A percentile compares a stretch with the other conserved stretches of the same genome.
Conservation (phyloP, 2,329 filamentous ascomycete species). For the Sporothrix phasma region DNA sequence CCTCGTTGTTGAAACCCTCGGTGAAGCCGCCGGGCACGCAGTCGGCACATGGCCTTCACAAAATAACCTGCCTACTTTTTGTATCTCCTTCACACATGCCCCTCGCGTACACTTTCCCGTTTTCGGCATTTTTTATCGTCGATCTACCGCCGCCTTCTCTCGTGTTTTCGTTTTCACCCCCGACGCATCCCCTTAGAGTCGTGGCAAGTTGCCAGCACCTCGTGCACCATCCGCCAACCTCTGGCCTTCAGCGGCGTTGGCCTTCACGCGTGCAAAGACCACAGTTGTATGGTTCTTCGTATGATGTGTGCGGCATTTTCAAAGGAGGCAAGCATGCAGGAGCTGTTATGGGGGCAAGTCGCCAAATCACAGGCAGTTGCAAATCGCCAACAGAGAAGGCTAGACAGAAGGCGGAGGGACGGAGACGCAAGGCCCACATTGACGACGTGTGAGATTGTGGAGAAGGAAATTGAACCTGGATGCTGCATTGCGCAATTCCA, state of each 20-base stretch:
- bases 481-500: conserved; percentile 13
- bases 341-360: background rate
- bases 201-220: background rate
- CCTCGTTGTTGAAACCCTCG: background rate
- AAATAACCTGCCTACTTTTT: background rate
- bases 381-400: background rate
- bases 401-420: background rate
- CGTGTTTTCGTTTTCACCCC: background rate
- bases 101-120: background rate
- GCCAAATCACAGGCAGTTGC: background rate
- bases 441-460: conserved; percentile 6
- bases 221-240: background rate
- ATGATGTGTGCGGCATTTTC: conserved; percentile 17
- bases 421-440: conserved; percentile 8
- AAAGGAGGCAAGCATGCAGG: conserved; percentile 16
- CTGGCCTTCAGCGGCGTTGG: background rate
- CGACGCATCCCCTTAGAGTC: background rate
- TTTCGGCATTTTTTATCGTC: background rate
- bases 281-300: conserved; percentile 2
- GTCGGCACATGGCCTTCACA: background rate
- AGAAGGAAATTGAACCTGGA: conserved; percentile 7
- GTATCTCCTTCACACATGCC: background rate
- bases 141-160: background rate
- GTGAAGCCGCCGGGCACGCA: conserved; percentile 8
- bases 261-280: background rate